Evolutionary conservation across 352 stramenopile genomes (phyloP).

Genomic region (Pythium phragmiticola): DNA sequence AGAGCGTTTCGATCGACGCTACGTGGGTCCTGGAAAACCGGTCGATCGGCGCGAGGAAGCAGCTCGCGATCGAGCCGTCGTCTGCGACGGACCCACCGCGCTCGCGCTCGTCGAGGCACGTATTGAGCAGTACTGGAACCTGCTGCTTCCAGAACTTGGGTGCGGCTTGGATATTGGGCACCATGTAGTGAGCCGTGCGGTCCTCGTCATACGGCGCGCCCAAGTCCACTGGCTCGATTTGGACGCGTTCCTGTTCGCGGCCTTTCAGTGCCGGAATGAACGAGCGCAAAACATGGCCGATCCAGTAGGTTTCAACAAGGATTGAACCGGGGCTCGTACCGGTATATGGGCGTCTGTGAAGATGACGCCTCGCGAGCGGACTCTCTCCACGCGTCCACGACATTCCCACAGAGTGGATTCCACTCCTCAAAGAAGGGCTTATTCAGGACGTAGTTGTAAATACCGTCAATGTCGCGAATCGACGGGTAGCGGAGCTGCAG

Average conservation of each 20-base stretch:
- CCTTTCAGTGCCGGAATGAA: no score
- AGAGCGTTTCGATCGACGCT: neutral
- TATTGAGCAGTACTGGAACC: neutral
- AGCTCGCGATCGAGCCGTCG: neutral
- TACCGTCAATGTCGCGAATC: slow-evolving; percentile 13
- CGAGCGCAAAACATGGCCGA: no score
- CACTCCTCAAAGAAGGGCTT: neutral
- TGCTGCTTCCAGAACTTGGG: neutral
- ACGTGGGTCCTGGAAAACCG: neutral
- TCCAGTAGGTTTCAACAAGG: no score
- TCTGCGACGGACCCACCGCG: no score
- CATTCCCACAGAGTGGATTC: no score
- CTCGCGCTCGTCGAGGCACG: neutral
- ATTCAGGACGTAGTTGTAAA: neutral
- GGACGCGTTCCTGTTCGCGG: no score
- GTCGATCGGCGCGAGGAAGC: neutral
- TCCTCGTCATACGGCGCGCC: neutral
- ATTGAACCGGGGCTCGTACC: no score
- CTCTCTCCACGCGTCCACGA: no score
- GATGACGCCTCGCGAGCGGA: no score
- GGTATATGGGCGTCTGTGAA: no score
- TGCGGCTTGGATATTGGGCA: neutral
- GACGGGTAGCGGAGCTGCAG: slow-evolving; percentile 28
- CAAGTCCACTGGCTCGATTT: no score
- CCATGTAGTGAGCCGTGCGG: neutral